Percentiles rank a stretch among this genome's conserved stretches.
These are phyloP conservation scores for Begonia masoniana DNA, from an alignment of 306 rosid genomes.

Conservation along the genomic window DNA sequence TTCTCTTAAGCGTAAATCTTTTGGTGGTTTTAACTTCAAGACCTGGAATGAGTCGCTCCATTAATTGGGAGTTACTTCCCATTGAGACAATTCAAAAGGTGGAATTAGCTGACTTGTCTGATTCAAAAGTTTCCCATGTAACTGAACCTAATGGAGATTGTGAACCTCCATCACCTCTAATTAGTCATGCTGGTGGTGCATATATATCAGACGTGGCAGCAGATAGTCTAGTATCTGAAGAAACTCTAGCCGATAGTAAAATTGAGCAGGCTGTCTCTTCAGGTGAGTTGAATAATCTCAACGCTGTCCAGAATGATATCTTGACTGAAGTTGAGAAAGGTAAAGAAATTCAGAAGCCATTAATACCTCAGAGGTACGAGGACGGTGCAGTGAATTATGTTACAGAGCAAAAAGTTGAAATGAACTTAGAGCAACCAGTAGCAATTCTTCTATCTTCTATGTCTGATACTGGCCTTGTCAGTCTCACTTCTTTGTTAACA, in stretches of 20 bases:
- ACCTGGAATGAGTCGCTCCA: slow-evolving; percentile 40
- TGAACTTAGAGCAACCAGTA: slow-evolving; percentile 48
- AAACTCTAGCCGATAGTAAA: slow-evolving; percentile 16
- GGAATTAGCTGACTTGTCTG: slow-evolving; percentile 27
- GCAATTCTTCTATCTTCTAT: slow-evolving; percentile 66
- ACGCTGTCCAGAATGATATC: slow-evolving; percentile 15
- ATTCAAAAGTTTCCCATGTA: slow-evolving; percentile 13
- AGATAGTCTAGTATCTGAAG: slow-evolving; percentile 26
- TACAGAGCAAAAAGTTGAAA: slow-evolving; percentile 30
- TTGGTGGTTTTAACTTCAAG: slow-evolving; percentile 79
- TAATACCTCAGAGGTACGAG: slow-evolving; percentile 34
- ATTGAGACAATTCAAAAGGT: slow-evolving; percentile 24
- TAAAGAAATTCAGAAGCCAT: slow-evolving; percentile 28
- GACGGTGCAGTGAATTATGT: slow-evolving; percentile 23
- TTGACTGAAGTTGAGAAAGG: slow-evolving; percentile 24
- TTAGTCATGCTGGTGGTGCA: slow-evolving; percentile 27
- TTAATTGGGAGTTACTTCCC: slow-evolving; percentile 55
- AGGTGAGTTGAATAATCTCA: slow-evolving; percentile 22
- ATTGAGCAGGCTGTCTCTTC: slow-evolving; percentile 30
- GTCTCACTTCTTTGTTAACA: slow-evolving; percentile 88
- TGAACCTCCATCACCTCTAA: slow-evolving; percentile 22
- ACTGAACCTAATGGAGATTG: slow-evolving; percentile 27
- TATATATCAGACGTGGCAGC: slow-evolving; percentile 62
- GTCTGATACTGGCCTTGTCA: slow-evolving; percentile 89
- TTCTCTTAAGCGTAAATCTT: slow-evolving; percentile 66